A percentile compares a stretch with the other conserved stretches of the same genome.
Evolutionary conservation across 495 filamentous ascomycete species (phyloP).

Genomic region (Ascodesmis nigricans): DNA sequence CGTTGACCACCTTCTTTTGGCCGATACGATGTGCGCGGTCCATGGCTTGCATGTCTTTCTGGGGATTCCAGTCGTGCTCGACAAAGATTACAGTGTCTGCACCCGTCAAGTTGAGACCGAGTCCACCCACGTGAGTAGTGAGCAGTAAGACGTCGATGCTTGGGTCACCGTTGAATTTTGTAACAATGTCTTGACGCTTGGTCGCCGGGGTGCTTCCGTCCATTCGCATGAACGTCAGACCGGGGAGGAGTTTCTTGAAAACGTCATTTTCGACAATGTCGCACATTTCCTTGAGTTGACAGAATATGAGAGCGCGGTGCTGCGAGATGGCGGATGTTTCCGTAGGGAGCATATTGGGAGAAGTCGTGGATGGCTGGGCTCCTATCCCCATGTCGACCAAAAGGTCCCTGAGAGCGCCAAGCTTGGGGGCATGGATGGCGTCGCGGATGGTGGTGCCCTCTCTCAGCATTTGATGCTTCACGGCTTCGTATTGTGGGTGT

Average conservation of each 20-base stretch:
- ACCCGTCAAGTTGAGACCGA: slow-evolving; percentile 87
- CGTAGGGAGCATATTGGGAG: slow-evolving; percentile 35
- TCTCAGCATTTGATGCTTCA: slow-evolving; percentile 45
- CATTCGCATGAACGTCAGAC: slow-evolving; percentile 69
- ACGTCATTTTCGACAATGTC: slow-evolving; percentile 94
- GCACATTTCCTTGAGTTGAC: slow-evolving; percentile 98
- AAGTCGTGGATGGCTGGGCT: slow-evolving; percentile 30
- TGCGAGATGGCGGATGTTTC: slow-evolving; percentile 69
- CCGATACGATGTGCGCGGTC: slow-evolving; percentile 95
- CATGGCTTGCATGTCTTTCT: slow-evolving; percentile 97
- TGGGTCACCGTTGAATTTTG: slow-evolving; percentile 93
- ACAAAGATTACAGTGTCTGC: slow-evolving; percentile 98
- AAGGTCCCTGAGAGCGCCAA: slow-evolving; percentile 69
- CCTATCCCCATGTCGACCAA: slow-evolving; percentile 93
- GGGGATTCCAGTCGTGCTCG: slow-evolving; percentile 98
- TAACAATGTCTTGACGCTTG: slow-evolving; percentile 85
- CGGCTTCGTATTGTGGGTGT: slow-evolving; percentile 74
- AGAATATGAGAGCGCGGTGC: slow-evolving; percentile 90
- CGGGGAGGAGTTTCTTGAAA: slow-evolving; percentile 61
- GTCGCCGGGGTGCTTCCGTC: slow-evolving; percentile 80
- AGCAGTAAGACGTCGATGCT: slow-evolving; percentile 81
- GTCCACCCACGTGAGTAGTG: slow-evolving; percentile 82
- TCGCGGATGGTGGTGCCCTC: slow-evolving; percentile 63
- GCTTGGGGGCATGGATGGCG: slow-evolving; percentile 73
- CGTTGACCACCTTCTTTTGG: slow-evolving; percentile 98